Evolutionary conservation across 2,329 filamentous ascomycete genomes (phyloP).

Genomic region (Beauveria brongniartii): DNA sequence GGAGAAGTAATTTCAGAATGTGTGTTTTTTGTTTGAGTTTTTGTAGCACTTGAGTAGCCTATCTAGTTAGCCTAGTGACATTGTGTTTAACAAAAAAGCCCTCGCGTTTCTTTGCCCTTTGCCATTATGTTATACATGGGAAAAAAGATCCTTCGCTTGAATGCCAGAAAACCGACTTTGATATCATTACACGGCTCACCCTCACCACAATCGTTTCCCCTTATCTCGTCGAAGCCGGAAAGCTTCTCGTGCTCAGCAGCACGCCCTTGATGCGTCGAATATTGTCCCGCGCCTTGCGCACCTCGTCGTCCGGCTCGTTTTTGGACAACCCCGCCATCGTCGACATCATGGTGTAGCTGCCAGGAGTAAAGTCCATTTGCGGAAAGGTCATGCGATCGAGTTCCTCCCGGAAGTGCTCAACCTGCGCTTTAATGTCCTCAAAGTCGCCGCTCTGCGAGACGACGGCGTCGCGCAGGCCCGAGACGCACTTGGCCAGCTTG

Average conservation of each 20-base stretch:
- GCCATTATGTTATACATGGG: not conserved
- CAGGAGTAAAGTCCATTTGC: conserved; percentile 23
- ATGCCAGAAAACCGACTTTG: not conserved
- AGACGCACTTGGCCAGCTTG: conserved; percentile 34
- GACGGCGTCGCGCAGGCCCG: conserved; percentile 35
- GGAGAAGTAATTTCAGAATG: conserved; percentile 10
- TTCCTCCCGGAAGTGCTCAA: conserved; percentile 57
- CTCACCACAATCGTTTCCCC: not conserved
- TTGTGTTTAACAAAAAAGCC: too few species aligned
- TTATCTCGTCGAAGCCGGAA: conserved; percentile 42
- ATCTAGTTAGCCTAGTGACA: not conserved
- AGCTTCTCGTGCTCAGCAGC: conserved; percentile 65
- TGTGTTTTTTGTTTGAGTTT: too few species aligned
- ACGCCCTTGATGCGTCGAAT: conserved; percentile 75
- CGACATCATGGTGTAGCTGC: conserved; percentile 33
- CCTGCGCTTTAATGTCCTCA: conserved; percentile 41
- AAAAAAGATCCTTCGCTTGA: not conserved
- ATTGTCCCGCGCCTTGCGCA: conserved; percentile 63
- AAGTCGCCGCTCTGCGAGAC: conserved; percentile 38
- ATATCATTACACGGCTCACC: not conserved
- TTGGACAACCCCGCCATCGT: conserved; percentile 24
- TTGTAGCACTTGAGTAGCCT: not conserved
- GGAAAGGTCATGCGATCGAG: conserved; percentile 52
- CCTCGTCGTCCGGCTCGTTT: conserved; percentile 58
- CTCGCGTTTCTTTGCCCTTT: not conserved